Base-by-base conservation (phyloP, 1,284 basidiomycete species). In the Porodaedalea pini region DNA sequence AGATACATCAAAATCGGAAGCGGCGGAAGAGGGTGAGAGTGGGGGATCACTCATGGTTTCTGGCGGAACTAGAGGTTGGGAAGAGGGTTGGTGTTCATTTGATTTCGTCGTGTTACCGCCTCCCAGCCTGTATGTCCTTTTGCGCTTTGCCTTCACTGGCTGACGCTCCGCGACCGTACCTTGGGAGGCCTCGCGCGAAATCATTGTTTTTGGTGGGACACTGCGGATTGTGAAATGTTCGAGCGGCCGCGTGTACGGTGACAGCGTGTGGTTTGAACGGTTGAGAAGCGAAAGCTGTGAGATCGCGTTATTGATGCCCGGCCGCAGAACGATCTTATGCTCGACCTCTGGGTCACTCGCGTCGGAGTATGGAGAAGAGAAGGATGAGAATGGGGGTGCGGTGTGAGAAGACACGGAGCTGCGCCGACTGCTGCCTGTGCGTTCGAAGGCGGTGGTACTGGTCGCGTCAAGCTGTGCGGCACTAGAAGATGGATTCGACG, bases 201-300 rank as follows among this genome's bases (percentile, higher is more conserved):
- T 65, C 61, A 21, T 67, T 66, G 8, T 65, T 65, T 80, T 77
- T 49, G 79, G 88, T 1, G 90, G 92, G 37, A 88, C 88, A 60
- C 88, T 91, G 23, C 93, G 81, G 2, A 95, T 92, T 3, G 92
- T 92, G 68, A 94, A 94, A 72, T 96, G 93, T 61, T 90, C 86
- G 44, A 93, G 78, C 4, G 86, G 86, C 49, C 92, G 82, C 8
- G 94, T 95, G 70, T 94, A 96, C 0, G 94, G 94, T 1, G 89
- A 92, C 1, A 97, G 75, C 0, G 94, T 97, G 67, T 95, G 93
- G 64, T 95, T 92, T 2, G 91, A 92, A 62, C 88, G 81, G 21
- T 83, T 87, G 55, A 97, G 81, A 2, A 90, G 90, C 17, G 90
- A 87, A 17, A 97, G 76, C 61, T 94, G 90, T 50, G 88, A 88